phyloP scores from a whole-genome alignment of 108 stramenopile genomes.

The Bacterosira constricta region DNA sequence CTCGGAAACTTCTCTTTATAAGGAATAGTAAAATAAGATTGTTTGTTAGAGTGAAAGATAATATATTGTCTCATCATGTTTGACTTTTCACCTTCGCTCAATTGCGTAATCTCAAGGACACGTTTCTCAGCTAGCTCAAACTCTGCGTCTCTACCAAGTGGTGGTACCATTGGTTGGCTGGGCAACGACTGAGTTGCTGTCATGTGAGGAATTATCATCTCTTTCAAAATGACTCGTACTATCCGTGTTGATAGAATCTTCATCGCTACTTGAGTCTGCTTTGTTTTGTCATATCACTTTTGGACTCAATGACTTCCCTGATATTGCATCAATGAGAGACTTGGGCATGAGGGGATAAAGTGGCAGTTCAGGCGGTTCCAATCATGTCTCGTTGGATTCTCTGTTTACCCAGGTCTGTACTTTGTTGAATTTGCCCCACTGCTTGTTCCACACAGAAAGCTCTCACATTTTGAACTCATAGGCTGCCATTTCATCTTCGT shows the following conservation, averaged over 20 bases:
- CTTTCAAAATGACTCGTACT: neutral
- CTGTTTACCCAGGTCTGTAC: conserved; percentile 37
- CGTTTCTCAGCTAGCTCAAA: conserved; percentile 21
- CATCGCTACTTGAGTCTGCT: conserved; percentile 39
- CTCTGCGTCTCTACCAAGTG: conserved; percentile 14
- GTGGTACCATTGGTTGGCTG: no score
- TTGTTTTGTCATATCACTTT: no score
- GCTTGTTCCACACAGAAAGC: conserved; percentile 25
- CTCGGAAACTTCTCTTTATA: no score
- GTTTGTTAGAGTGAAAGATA: no score
- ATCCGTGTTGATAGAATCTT: neutral
- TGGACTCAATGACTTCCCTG: conserved; percentile 25
- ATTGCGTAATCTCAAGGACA: conserved; percentile 24
- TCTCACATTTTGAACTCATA: conserved; percentile 31
- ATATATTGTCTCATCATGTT: no score
- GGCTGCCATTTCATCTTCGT: conserved; percentile 31
- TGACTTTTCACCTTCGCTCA: no score
- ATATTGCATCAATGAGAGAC: conserved; percentile 18
- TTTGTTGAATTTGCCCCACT: conserved; percentile 53
- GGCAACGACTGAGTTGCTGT: no score
- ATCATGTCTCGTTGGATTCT: conserved; percentile 18
- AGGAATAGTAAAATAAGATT: no score
- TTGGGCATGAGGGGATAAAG: conserved; percentile 27
- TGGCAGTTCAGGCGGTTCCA: conserved; percentile 27
- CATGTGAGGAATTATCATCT: neutral